These are phyloP conservation scores for Hyaloscypha finlandica DNA, from an alignment of 495 filamentous ascomycete genomes.

Conservation along the genomic window DNA sequence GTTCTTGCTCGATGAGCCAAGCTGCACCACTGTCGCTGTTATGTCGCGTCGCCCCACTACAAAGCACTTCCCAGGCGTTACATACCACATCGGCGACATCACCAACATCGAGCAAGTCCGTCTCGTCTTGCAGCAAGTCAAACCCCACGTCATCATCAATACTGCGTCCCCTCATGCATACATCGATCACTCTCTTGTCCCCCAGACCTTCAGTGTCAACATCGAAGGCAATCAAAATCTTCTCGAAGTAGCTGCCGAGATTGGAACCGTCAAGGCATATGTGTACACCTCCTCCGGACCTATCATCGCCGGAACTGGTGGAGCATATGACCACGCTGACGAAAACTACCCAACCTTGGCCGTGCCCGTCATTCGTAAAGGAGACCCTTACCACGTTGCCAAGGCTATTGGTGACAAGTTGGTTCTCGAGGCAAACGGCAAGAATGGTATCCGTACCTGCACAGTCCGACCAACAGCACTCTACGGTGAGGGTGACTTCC, in stretches of 20 bases:
- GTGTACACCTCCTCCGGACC: slow-evolving; percentile 26
- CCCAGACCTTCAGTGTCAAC: slow-evolving; percentile 58
- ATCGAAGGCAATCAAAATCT: slow-evolving; percentile 86
- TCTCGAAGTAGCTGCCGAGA: slow-evolving; percentile 41
- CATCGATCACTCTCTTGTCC: slow-evolving; percentile 13
- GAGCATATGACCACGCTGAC: slow-evolving; percentile 42
- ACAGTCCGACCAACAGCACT: slow-evolving; percentile 86
- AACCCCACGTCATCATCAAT: slow-evolving; percentile 86
- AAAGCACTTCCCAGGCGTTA: slow-evolving; percentile 64
- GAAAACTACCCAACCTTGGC: slow-evolving; percentile 57
- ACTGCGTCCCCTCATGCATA: slow-evolving; percentile 69
- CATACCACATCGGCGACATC: slow-evolving; percentile 85
- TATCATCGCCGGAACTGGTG: slow-evolving; percentile 21
- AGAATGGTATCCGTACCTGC: slow-evolving; percentile 62
- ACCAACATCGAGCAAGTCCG: slow-evolving; percentile 68
- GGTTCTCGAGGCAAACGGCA: slow-evolving; percentile 78
- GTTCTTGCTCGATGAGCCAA: slow-evolving; percentile 54
- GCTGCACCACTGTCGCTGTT: slow-evolving; percentile 65
- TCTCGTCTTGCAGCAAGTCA: slow-evolving; percentile 62
- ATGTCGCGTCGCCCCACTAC: slow-evolving; percentile 75
- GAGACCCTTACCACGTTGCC: slow-evolving; percentile 25
- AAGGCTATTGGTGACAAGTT: slow-evolving; percentile 85
- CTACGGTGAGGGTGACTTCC: slow-evolving; percentile 80
- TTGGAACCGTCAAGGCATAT: slow-evolving; percentile 20
- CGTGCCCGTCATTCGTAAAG: slow-evolving; percentile 11